Conservation (phyloP, 148 eudicot genomes). For the Drosera capensis region DNA sequence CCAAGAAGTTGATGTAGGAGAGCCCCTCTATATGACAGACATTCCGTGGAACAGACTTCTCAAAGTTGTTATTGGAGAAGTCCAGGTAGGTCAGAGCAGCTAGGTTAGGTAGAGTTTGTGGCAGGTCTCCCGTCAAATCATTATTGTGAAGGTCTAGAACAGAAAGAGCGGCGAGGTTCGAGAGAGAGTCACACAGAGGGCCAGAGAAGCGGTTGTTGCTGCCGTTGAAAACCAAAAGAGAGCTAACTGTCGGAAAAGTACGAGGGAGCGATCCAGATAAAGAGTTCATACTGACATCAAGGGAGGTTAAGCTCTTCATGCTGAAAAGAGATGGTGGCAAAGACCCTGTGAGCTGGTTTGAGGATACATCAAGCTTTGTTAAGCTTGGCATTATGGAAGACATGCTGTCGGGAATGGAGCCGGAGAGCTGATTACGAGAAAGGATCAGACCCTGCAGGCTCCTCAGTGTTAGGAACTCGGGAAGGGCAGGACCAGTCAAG, state of each 20-base stretch:
- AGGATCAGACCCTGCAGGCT: conserved; percentile 77
- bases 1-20: conserved; percentile 38
- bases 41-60: conserved; percentile 38
- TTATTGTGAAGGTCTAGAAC: conserved; percentile 72
- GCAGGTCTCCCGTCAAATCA: conserved; percentile 39
- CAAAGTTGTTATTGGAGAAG: conserved; percentile 51
- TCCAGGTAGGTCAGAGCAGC: conserved; percentile 73
- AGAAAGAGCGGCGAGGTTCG: conserved; percentile 54
- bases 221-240: conserved; percentile 55
- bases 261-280: conserved; percentile 48
- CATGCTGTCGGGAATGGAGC: conserved; percentile 42
- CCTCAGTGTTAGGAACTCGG: conserved; percentile 26
- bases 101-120: conserved; percentile 44
- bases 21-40: conserved; percentile 52
- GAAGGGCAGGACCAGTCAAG: conserved; percentile 38
- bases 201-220: conserved; percentile 67
- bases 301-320: conserved; percentile 36
- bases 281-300: conserved; percentile 59
- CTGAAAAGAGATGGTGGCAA: conserved; percentile 45
- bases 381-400: conserved; percentile 39
- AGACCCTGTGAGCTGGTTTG: conserved; percentile 44
- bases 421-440: conserved; percentile 58
- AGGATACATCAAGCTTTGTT: conserved; percentile 62
- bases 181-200: conserved; percentile 37
- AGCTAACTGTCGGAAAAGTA: conserved; percentile 17